Conservation (phyloP, 257 asterid species). For the Nemophila menziesii region DNA sequence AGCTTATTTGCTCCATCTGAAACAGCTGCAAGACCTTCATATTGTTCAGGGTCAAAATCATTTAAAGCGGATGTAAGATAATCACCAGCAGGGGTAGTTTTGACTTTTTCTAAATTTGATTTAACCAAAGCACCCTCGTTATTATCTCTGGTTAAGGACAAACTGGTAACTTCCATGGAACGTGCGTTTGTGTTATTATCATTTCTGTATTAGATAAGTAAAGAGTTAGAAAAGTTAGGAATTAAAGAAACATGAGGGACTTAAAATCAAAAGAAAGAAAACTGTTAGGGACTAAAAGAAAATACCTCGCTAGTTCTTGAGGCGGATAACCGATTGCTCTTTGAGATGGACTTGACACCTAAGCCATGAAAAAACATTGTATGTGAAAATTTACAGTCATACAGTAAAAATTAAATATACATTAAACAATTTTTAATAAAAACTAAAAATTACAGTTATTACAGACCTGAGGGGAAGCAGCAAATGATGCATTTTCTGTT, state of each 20-base stretch:
- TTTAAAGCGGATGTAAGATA: conserved; percentile 90
- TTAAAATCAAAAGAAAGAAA: conserved; percentile 2
- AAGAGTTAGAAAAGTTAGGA: conserved; percentile 9
- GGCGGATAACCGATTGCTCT: conserved; percentile 39
- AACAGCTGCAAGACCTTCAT: conserved; percentile 92
- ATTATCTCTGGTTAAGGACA: conserved; percentile 45
- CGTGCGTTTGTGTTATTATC: conserved; percentile 45
- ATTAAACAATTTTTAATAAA: neutral
- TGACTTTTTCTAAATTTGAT: conserved; percentile 54
- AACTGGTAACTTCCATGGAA: conserved; percentile 37
- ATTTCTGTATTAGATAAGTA: conserved; percentile 31
- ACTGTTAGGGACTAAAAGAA: conserved; percentile 10
- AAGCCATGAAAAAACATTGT: conserved; percentile 3
- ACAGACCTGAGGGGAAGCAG: conserved; percentile 87
- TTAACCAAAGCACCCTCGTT: conserved; percentile 64
- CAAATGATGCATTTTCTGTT: conserved; percentile 72
- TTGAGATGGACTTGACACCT: conserved; percentile 67
- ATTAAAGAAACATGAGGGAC: conserved; percentile 11
- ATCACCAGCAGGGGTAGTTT: conserved; percentile 98
- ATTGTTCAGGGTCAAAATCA: conserved; percentile 96
- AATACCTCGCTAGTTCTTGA: conserved; percentile 60
- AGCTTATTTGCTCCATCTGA: conserved; percentile 99
- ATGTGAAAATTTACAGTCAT: neutral
- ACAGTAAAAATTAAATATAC: neutral
- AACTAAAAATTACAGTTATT: conserved; percentile 9